These are phyloP conservation scores for Cercospora citrullina DNA, from an alignment of 2,329 filamentous ascomycete genomes.

Conservation along the genomic window DNA sequence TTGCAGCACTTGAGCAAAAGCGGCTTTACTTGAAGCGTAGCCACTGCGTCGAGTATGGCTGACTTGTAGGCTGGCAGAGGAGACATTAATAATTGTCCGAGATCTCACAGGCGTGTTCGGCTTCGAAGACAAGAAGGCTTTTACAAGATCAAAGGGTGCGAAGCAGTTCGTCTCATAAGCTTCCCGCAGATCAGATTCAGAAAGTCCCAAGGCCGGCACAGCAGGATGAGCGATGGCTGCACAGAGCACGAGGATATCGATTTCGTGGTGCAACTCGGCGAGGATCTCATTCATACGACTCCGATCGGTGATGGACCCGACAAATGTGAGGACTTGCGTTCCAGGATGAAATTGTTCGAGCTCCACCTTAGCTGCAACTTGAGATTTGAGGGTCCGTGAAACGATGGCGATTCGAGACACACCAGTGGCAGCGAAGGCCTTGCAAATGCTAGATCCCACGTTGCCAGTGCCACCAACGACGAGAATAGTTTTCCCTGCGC, in stretches of 20 bases:
- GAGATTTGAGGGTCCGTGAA: conserved; percentile 35
- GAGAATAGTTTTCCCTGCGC: conserved; percentile 30
- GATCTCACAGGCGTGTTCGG: conserved; percentile 25
- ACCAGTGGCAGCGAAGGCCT: conserved; percentile 31
- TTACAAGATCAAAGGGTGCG: conserved; percentile 38
- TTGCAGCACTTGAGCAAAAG: conserved; percentile 14
- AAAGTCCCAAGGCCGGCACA: conserved; percentile 34
- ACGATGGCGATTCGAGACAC: conserved; percentile 28
- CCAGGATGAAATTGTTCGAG: conserved; percentile 39
- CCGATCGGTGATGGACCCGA: conserved; percentile 32
- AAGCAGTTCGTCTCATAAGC: conserved; percentile 40
- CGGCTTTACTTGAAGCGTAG: conserved; percentile 22
- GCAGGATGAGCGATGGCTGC: conserved; percentile 39
- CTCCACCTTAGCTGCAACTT: conserved; percentile 41
- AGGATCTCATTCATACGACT: conserved; percentile 33
- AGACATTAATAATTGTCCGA: conserved; percentile 39
- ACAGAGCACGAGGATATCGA: conserved; percentile 46
- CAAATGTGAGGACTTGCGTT: conserved; percentile 39
- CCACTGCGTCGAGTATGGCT: conserved; percentile 12
- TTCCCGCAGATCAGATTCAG: conserved; percentile 39
- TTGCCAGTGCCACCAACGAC: conserved; percentile 32
- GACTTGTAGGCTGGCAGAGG: conserved; percentile 41
- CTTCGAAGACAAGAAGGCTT: conserved; percentile 41
- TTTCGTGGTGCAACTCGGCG: conserved; percentile 3
- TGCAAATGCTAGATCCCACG: conserved; percentile 29